These are phyloP conservation scores for Ustilago curta DNA, from an alignment of 1,284 basidiomycete species.

Conservation along the genomic window DNA sequence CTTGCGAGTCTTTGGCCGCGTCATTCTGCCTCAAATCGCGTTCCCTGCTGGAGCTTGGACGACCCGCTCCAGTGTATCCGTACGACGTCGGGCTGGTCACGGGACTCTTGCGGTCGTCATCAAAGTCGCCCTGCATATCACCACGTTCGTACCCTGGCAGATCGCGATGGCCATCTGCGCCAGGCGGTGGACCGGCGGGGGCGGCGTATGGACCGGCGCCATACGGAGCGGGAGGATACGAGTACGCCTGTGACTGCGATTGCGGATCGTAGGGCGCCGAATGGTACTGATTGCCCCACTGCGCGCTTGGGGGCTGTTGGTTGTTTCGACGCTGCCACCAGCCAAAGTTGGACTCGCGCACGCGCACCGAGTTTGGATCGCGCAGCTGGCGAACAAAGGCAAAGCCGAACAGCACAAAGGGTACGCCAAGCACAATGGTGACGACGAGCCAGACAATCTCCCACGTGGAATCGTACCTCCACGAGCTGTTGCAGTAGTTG, in stretches of 20 bases:
- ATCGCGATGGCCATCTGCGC: conserved; percentile 24
- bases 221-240: conserved; percentile 45
- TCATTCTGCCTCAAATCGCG: conserved; percentile 38
- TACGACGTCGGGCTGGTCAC: conserved; percentile 27
- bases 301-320: conserved; percentile 41
- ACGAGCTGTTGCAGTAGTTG: conserved; percentile 47
- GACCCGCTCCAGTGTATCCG: conserved; percentile 26
- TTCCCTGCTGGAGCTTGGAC: conserved; percentile 33
- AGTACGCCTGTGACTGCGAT: conserved; percentile 38
- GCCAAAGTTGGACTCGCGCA: conserved; percentile 22
- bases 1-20: conserved; percentile 45
- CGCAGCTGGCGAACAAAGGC: conserved; percentile 55
- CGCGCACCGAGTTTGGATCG: conserved; percentile 50
- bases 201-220: conserved; percentile 32
- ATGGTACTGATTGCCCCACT: conserved; percentile 24
- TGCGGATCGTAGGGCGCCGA: conserved; percentile 48
- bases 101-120: conserved; percentile 48
- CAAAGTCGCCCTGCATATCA: conserved; percentile 40
- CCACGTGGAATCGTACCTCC: conserved; percentile 52
- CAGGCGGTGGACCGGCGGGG: conserved; percentile 35
- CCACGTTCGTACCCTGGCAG: conserved; percentile 46
- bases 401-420: conserved; percentile 60
- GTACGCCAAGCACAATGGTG: conserved; percentile 45
- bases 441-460: conserved; percentile 58
- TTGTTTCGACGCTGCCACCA: conserved; percentile 37